Evolutionary conservation across 1,139 yeast genomes (phyloP), one percentile per base, ranked within the genome.

Genomic region (Blastobotrys niveus): DNA sequence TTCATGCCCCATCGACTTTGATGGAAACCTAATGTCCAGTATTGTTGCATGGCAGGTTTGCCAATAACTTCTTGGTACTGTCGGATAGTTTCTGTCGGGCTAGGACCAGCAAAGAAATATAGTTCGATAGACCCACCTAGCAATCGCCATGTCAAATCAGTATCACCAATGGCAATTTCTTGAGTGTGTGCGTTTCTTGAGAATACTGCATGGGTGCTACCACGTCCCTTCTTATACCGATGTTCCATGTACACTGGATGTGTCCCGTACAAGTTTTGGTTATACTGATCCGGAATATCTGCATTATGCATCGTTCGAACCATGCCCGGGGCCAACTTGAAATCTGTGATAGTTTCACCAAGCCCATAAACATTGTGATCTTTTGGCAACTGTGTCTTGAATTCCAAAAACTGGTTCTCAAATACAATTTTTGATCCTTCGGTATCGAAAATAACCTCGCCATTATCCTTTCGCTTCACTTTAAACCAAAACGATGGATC

Each of bases 101-200:
- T 50, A 3, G 67, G 65, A 3, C 70, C 70, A 29, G 62, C 50
- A 48, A 63, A 65, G 54, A 65, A 60, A 51, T 63, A 65, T 24
- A 65, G 56, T 45, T 65, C 70, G 37, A 65, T 43, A 14, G 48
- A 40, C 10, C 61, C 61, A 9, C 59, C 57, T 8, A 54, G 33
- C 5, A 48, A 25, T 50, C 64, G 41, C 66, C 68, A 48, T 49
- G 56, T 47, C 49, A 59, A 31, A 57, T 59, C 33, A 3, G 43
- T 34, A 9, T 50, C 48, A 8, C 48, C 50, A 15, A 55, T 38
- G 14, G 50, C 22, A 17, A 54, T 43, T 34, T 57, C 59, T 61
- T 61, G 57, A 8, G 51, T 49, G 37, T 54, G 56, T 2, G 57
- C 52, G 19, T 54, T 52, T 38, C 57, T 48, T 25, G 49, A 41